Base-by-base conservation (phyloP, 148 eudicot species). In the Rhododendron ovatum region DNA sequence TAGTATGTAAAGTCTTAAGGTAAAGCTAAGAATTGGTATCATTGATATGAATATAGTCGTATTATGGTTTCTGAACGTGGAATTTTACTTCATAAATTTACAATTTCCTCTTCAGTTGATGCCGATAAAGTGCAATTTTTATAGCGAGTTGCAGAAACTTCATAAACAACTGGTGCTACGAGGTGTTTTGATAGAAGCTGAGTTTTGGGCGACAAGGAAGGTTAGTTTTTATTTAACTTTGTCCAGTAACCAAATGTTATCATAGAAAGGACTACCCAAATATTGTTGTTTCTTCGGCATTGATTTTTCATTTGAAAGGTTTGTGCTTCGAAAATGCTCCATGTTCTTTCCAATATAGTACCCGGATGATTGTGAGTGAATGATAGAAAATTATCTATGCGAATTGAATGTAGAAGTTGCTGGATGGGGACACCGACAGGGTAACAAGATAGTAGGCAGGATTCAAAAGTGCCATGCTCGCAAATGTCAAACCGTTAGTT, bases 401-500 rank as follows among this genome's bases (percentile, higher is more conserved):
- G n/a, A 74, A 15, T 85, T 63, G 63, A 82, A 55, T 91, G 92
- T 96, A 95, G 99, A 96, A 96, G 87, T 87, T 95, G 90, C 91
- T 95, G 90, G 92, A 89, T 77, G 92, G 91, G 86, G 93, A 91
- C 81, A 87, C 85, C 35, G 87, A 85, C 59, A 92, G 90, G 87
- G 88, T 81, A 86, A 85, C 90, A 24, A 91, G 87, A 57, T 98
- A 96, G 85, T 92, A 93, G 28, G 90, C 91, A 50, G 99, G 98
- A 30, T 91, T 95, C 45, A 96, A 93, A 92, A 96, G 94, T 92
- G 99, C 93, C 85, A 94, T 96, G 98, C 90, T 93, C 71, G 95
- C 95, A 75, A 93, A 86, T 87, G 88, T 93, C 87, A 96, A 93
- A 89, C 98, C 99, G 82, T 89, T 90, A 53, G 91, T 96, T 4